Percentiles rank a stretch among this genome's conserved stretches.
Evolutionary conservation across 768 basidiomycete genomes (phyloP).

Genomic region (Glaciozyma antarctica): DNA sequence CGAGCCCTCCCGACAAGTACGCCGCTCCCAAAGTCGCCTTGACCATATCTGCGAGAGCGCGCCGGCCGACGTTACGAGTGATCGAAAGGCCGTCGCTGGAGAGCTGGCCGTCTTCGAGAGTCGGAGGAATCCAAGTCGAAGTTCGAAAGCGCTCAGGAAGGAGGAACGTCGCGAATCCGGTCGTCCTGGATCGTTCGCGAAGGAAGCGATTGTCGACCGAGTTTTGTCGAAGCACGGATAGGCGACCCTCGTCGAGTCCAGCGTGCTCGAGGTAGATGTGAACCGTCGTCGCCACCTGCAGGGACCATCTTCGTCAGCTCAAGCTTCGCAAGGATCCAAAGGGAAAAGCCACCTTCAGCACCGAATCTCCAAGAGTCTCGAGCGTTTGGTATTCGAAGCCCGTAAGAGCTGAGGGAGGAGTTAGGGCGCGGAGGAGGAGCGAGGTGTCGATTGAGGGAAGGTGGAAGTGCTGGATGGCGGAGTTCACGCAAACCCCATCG

Average conservation of each 20-base stretch:
- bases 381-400: constrained; percentile 73
- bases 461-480: constrained; percentile 47
- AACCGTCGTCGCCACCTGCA: constrained; percentile 44
- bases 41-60: constrained; percentile 78
- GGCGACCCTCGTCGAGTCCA: constrained; percentile 63
- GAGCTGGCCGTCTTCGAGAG: constrained; percentile 32
- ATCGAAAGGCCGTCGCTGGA: constrained; percentile 31
- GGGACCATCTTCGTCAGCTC: constrained; percentile 45
- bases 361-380: constrained; percentile 69
- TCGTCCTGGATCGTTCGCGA: constrained; percentile 52
- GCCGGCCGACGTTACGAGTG: constrained; percentile 51
- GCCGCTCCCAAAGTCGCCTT: constrained; percentile 73
- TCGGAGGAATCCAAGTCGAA: constrained; percentile 52
- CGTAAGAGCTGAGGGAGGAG: constrained; percentile 55
- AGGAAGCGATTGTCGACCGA: constrained; percentile 64
- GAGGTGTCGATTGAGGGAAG: constrained; percentile 55
- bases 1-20: constrained; percentile 62
- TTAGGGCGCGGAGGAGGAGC: constrained; percentile 62
- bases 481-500: constrained; percentile 24
- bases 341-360: constrained; percentile 20
- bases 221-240: constrained; percentile 55
- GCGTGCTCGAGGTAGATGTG: constrained; percentile 63
- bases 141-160: constrained; percentile 51
- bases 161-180: constrained; percentile 56
- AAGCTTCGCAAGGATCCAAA: not conserved